These are phyloP conservation scores for Ceratobasidium sp. DNA, from an alignment of 1,284 basidiomycete genomes.

Conservation along the genomic window DNA sequence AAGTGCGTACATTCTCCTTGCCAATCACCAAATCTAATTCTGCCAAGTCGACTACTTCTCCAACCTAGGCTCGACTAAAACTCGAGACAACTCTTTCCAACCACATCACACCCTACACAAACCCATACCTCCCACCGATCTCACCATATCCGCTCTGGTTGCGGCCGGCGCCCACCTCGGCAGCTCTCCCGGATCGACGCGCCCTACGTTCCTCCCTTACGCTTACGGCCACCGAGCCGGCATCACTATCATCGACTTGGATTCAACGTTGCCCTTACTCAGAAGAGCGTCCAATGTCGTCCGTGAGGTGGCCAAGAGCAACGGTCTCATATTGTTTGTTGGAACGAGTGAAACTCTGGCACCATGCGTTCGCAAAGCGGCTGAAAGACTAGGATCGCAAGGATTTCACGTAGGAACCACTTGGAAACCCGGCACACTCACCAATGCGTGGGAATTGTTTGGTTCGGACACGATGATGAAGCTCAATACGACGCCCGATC, in stretches of 20 bases:
- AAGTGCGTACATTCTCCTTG: slow-evolving; percentile 23
- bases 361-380: slow-evolving; percentile 78
- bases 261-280: slow-evolving; percentile 90
- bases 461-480: slow-evolving; percentile 63
- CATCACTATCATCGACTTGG: slow-evolving; percentile 93
- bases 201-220: slow-evolving; percentile 89
- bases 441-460: slow-evolving; percentile 85
- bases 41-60: slow-evolving; percentile 67
- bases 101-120: slow-evolving; percentile 75
- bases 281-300: slow-evolving; percentile 89
- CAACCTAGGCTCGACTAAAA: slow-evolving; percentile 80
- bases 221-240: slow-evolving; percentile 92
- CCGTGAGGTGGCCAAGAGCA: slow-evolving; percentile 78
- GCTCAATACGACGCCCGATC: slow-evolving; percentile 77
- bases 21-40: slow-evolving; percentile 40
- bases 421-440: slow-evolving; percentile 94
- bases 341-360: slow-evolving; percentile 84
- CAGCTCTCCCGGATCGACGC: slow-evolving; percentile 81
- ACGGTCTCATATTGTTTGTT: slow-evolving; percentile 89
- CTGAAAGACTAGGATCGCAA: slow-evolving; percentile 72
- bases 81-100: slow-evolving; percentile 70
- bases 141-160: slow-evolving; percentile 87
- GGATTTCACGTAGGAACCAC: slow-evolving; percentile 86
- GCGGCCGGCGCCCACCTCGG: slow-evolving; percentile 95
- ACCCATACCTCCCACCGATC: slow-evolving; percentile 65